Evolutionary conservation across 805 yeast genomes (phyloP).

Genomic region (Pichia nanzhaoensis): DNA sequence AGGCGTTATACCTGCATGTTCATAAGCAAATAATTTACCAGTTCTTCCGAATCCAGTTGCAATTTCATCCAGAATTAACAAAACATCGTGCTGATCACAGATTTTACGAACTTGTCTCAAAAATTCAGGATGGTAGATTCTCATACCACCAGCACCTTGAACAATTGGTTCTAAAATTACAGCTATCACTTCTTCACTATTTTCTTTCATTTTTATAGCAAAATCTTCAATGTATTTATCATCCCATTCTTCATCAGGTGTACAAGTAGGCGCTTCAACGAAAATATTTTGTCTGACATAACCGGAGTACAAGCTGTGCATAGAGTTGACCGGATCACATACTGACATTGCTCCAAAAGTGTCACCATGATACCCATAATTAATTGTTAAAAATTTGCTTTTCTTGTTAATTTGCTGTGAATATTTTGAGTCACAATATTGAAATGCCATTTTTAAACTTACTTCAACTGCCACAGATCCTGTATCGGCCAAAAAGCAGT

Average conservation of each 20-base stretch:
- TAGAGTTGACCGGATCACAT: conserved; percentile 9
- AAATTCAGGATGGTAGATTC: conserved; percentile 10
- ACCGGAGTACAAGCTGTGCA: conserved; percentile 10
- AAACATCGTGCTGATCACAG: conserved; percentile 43
- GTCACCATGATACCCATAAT: conserved; percentile 11
- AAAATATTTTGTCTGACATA: conserved; percentile 9
- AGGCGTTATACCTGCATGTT: conserved; percentile 37
- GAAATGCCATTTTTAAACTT: conserved; percentile 10
- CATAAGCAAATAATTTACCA: conserved; percentile 44
- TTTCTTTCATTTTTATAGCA: conserved; percentile 2
- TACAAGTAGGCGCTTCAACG: conserved; percentile 8
- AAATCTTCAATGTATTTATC: conserved; percentile 4
- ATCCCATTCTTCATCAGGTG: conserved; percentile 5
- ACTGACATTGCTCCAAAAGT: conserved; percentile 12
- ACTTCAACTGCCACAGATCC: conserved; percentile 11
- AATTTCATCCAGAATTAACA: conserved; percentile 45
- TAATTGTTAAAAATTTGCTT: conserved; percentile 5
- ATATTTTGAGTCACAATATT: conserved; percentile 9
- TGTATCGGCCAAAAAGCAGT: conserved; percentile 9
- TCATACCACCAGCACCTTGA: conserved; percentile 20
- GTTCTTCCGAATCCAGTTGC: conserved; percentile 52
- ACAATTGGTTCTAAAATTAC: conserved; percentile 17
- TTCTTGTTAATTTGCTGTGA: neutral
- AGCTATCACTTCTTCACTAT: conserved; percentile 13
- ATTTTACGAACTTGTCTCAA: conserved; percentile 29